Evolutionary conservation across 2,329 filamentous ascomycete genomes (phyloP), one percentile per base, ranked within the genome.

Genomic region (Seiridium cupressi): DNA sequence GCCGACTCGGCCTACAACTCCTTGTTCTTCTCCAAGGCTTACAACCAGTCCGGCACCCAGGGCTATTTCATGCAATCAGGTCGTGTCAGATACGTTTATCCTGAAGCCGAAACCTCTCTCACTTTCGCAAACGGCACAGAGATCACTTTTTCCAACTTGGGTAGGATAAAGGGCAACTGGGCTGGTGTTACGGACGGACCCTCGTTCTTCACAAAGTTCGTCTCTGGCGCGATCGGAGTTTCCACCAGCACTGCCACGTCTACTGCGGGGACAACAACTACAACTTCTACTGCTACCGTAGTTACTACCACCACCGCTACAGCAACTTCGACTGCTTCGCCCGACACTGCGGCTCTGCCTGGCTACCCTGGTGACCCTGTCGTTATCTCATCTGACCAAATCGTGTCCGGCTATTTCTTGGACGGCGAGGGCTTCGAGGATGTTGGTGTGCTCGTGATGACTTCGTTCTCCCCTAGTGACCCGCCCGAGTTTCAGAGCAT

Each of bases 1-100:
- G 68, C 68, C 31, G 75, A 78, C 63, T 72, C 76, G 6, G 74
- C 72, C 4, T 78, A 77, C 57, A 79, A 79, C 62, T 73, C 72
- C 4, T 72, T 77, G 68, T 78, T 79, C 62, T 77, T 70, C 59
- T 67, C 70, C 56, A 71, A 72, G 57, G 68, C 70, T 3, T 71
- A 65, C 46, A 69, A 69, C 8, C 68, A 70, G 68, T 51, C 71
- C 68, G 57, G 71, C 62, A 64, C 68, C 32, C 66, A 60, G 4
- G 76, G 76, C 3, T 76, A 75, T 58, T 78, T 77, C 64, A 67
- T 71, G 46, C 67, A 65, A 2, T 72, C 72, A 47, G 75, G 75
- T 13, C 73, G 76, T 55, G 62, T 63, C 35, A 68, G 69, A 65
- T 71, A 63, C 13, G 69, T 76, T 31, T 79, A 76, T 58, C 76